These are phyloP conservation scores for Mycena metata DNA, from an alignment of 768 basidiomycete species.

Conservation along the genomic window DNA sequence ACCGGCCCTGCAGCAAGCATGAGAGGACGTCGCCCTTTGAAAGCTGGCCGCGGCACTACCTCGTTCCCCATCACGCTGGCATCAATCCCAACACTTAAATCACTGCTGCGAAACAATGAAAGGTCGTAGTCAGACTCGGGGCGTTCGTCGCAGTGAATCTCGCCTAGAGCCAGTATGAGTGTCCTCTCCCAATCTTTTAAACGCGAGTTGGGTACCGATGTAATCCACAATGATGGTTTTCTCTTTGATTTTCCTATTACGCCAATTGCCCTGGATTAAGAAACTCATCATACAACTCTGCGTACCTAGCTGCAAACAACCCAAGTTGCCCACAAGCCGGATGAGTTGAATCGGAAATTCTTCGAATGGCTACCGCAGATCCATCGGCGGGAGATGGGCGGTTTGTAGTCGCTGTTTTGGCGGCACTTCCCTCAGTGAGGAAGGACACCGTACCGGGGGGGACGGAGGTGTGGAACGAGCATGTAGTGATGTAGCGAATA, in stretches of 20 bases:
- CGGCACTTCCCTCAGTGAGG: constrained; percentile 47
- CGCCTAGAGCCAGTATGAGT: constrained; percentile 56
- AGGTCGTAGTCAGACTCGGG: constrained; percentile 89
- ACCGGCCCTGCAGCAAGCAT: constrained; percentile 62
- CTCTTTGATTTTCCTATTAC: constrained; percentile 71
- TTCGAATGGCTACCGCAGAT: constrained; percentile 66
- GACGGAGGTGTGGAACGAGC: constrained; percentile 71
- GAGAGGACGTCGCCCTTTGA: neutral
- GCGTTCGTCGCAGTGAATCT: constrained; percentile 85
- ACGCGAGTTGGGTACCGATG: constrained; percentile 48
- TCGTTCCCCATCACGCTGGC: constrained; percentile 91
- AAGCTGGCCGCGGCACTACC: constrained; percentile 10
- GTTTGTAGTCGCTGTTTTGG: constrained; percentile 25
- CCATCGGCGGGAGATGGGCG: constrained; percentile 14
- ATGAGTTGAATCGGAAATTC: constrained; percentile 68
- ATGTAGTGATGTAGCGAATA: constrained; percentile 66
- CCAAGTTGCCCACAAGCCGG: constrained; percentile 86
- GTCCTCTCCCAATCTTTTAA: too few species aligned
- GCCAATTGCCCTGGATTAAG: neutral
- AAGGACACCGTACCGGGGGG: too few species aligned
- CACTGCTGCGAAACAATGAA: constrained; percentile 70
- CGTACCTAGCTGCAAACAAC: constrained; percentile 72
- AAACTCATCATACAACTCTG: neutral
- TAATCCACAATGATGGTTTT: constrained; percentile 84
- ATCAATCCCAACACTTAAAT: constrained; percentile 81